Conservation (phyloP, 768 basidiomycete genomes). For the Trametes meyenii region DNA sequence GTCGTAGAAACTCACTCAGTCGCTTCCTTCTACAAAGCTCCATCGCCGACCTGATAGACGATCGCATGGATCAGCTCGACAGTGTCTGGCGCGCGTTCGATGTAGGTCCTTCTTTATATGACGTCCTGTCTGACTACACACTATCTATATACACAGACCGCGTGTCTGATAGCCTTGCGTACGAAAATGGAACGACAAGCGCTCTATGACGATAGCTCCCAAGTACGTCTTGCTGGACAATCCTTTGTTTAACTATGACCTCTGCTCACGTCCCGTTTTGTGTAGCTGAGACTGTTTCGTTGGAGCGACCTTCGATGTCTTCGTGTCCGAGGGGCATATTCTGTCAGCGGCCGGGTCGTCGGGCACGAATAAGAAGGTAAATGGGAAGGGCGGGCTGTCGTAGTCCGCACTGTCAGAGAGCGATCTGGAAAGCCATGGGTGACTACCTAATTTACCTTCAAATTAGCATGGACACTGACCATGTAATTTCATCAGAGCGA, state of each 20-base stretch:
- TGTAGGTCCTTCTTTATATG: background rate
- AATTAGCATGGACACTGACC: background rate
- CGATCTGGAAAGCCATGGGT: background rate
- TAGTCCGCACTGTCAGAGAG: slow-evolving; percentile 3
- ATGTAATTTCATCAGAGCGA: too few relatives aligned
- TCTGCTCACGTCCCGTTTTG: background rate
- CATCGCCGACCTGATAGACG: slow-evolving; percentile 8
- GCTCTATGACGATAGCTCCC: slow-evolving; percentile 11
- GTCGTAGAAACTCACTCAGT: background rate
- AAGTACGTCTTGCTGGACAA: background rate
- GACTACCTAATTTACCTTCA: background rate
- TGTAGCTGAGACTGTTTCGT: slow-evolving; percentile 15
- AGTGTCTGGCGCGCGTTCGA: slow-evolving; percentile 16
- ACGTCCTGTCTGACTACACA: background rate
- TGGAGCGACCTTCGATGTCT: slow-evolving; percentile 6
- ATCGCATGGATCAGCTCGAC: slow-evolving; percentile 7
- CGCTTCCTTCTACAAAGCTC: slow-evolving; percentile 14
- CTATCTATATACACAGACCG: background rate
- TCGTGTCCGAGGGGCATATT: slow-evolving; percentile 1
- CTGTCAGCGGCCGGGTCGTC: background rate
- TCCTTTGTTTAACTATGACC: background rate
- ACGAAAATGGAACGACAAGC: slow-evolving; percentile 13
- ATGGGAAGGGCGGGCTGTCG: slow-evolving; percentile 14
- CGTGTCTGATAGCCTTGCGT: slow-evolving; percentile 13
- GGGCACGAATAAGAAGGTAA: slow-evolving; percentile 15